A percentile compares a stretch with the other conserved stretches of the same genome.
phyloP scores from a whole-genome alignment of 2,329 filamentous ascomycete species.

The Penicillium sp. region DNA sequence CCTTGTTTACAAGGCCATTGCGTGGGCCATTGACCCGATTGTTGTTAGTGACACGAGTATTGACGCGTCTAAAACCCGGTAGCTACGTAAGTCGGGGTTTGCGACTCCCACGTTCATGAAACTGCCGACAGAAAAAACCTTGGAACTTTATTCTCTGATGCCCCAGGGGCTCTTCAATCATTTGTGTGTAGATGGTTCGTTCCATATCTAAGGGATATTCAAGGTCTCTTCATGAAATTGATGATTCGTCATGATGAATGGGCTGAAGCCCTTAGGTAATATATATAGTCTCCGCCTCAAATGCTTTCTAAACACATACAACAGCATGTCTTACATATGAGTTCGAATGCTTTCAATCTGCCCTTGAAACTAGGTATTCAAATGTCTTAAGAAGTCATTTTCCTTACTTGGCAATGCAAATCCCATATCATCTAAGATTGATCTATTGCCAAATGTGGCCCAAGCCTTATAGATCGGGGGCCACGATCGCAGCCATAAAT shows the following conservation, averaged over 20 bases:
- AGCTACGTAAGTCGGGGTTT: neutral
- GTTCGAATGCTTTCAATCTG: too few relatives aligned
- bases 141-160: neutral
- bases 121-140: neutral
- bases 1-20: neutral
- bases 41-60: neutral
- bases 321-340: too few relatives aligned
- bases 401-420: too few relatives aligned
- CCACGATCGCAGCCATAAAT: neutral
- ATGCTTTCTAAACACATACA: too few relatives aligned
- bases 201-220: too few relatives aligned
- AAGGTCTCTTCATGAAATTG: too few relatives aligned
- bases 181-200: too few relatives aligned
- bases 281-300: too few relatives aligned
- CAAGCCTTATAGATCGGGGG: neutral
- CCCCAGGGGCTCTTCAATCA: neutral
- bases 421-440: neutral
- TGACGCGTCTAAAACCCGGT: conserved; percentile 2
- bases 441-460: neutral
- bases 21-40: neutral
- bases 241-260: too few relatives aligned
- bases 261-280: too few relatives aligned
- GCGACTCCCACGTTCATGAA: neutral
- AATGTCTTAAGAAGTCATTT: too few relatives aligned
- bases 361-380: too few relatives aligned